Conservation (phyloP, 495 filamentous ascomycete genomes). For the Podospora conica region DNA sequence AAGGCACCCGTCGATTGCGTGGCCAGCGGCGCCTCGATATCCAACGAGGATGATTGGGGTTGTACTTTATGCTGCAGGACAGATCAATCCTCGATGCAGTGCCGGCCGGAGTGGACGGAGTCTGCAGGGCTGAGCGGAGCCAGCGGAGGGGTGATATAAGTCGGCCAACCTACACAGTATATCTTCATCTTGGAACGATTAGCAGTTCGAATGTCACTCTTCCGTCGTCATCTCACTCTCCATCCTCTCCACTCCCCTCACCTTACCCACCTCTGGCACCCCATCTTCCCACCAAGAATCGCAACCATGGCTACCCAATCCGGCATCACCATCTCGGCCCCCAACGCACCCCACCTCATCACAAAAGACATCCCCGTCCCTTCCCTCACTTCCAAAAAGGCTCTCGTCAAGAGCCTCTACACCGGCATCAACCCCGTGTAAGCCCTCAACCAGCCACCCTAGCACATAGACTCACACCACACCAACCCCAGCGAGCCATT, state of each 20-base stretch:
- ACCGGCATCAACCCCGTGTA: slow-evolving; percentile 46
- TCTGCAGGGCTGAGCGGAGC: not conserved
- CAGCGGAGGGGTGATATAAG: not conserved
- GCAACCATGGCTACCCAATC: slow-evolving; percentile 21
- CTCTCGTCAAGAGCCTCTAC: slow-evolving; percentile 54
- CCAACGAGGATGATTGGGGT: not conserved
- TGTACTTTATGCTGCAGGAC: not conserved
- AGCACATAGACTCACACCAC: not conserved
- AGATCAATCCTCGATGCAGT: not conserved
- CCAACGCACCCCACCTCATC: slow-evolving; percentile 17
- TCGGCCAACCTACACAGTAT: not conserved
- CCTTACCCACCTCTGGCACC: not conserved
- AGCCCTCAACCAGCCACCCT: not conserved
- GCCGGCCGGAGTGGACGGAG: not conserved
- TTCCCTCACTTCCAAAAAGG: slow-evolving; percentile 40
- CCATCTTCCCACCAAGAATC: not conserved
- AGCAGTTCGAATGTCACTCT: too few species aligned
- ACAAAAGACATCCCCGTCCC: slow-evolving; percentile 17
- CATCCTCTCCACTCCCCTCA: not conserved
- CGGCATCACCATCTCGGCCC: slow-evolving; percentile 17
- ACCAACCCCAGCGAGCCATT: slow-evolving; percentile 13
- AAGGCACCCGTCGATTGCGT: not conserved
- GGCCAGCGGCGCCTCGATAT: not conserved
- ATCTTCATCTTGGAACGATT: too few species aligned
- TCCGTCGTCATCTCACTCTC: not conserved